Evolutionary conservation across 192 early-diverging fungal species (phyloP), one percentile per base, ranked within the genome.

Genomic region (Chytriomyces hyalinus): DNA sequence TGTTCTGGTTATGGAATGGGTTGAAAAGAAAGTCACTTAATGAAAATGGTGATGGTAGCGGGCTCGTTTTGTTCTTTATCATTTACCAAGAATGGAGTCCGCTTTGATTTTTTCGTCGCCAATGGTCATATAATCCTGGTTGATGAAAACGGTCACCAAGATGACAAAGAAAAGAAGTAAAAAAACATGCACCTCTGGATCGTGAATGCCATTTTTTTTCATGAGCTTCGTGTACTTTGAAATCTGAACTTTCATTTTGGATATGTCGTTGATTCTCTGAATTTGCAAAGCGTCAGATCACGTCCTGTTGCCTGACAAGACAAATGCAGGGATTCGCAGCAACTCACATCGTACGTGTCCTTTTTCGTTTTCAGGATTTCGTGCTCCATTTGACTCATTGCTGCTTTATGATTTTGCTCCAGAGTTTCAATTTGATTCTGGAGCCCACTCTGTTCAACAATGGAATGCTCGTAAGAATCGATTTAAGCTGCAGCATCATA

Each of bases 81-180:
- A 57, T 36, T 36, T 20, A 57, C 53, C 15, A 57, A 78, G 57
- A 9, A 78, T 65, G 10, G 43, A 51, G 45, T 78, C 77, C 4
- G 77, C 45, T 65, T 78, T 78, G 24, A 78, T 78, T 69, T 63
- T 70, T 49, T 78, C 77, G 49, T 78, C 77, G 48, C 72, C 77
- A 15, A 70, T 43, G 8, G 62, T 43, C 9, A 72, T n/a, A 43
- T 78, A 78, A 13, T 69, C 77, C 76, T 77, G 59, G 6, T 20
- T 51, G 36, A n/a, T n/a, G 46, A n/a, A 45, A 65, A 13, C 1
- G 26, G 13, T 15, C n/a, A 24, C 26, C 4, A 65, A 65, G 36
- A 57, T 1, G 22, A 6, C 9, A 73, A 73, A 65, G 13, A 5
- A 20, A 10, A 61, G 64, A 28, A 64, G 4, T 13, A 60, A 73